Conservation (phyloP, 345 rosid genomes). For the Anacardium occidentale region DNA sequence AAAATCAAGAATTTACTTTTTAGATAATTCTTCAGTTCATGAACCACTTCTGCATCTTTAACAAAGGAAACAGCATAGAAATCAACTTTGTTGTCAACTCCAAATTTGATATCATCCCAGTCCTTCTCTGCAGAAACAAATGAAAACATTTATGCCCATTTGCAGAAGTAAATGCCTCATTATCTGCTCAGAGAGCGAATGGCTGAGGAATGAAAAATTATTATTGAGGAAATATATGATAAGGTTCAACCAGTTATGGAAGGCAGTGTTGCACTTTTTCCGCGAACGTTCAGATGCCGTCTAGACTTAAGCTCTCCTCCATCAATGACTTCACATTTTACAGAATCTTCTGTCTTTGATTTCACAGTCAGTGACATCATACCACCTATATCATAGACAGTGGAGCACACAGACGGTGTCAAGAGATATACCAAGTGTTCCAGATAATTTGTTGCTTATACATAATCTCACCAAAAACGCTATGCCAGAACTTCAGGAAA, state of each 20-base stretch:
- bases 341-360: constrained; percentile 94
- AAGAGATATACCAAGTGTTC: neutral
- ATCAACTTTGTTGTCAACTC: constrained; percentile 94
- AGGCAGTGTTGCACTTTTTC: constrained; percentile 96
- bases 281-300: constrained; percentile 94
- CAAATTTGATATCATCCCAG: constrained; percentile 98
- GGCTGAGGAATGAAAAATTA: neutral
- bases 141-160: constrained; percentile 10
- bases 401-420: neutral
- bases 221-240: neutral
- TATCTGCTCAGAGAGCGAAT: neutral
- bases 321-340: constrained; percentile 90
- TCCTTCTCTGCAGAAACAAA: constrained; percentile 74
- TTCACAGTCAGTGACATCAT: constrained; percentile 94
- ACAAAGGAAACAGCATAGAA: constrained; percentile 97
- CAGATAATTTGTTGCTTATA: neutral
- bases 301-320: constrained; percentile 99
- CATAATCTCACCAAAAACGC: neutral
- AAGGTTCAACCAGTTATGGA: constrained; percentile 76
- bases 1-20: constrained; percentile 40
- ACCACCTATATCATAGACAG: constrained; percentile 62
- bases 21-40: constrained; percentile 92
- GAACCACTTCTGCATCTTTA: constrained; percentile 98
- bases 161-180: constrained; percentile 1
- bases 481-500: neutral